These are phyloP conservation scores for Sarocladium brachiariae DNA, from an alignment of 2,329 filamentous ascomycete genomes.

Conservation along the genomic window DNA sequence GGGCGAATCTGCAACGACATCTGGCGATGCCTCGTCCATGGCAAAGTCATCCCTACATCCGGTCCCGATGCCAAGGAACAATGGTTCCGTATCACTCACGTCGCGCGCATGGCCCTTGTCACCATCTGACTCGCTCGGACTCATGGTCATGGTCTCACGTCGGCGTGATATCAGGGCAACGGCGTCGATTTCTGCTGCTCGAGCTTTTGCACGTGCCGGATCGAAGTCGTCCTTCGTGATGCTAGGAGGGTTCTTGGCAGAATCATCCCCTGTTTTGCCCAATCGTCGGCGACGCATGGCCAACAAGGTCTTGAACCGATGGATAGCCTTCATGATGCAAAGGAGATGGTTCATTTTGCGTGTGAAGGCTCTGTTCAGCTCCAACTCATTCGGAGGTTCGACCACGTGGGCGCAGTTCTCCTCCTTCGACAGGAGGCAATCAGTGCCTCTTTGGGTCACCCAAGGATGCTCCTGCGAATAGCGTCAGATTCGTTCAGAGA, in stretches of 20 bases:
- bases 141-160: constrained; percentile 30
- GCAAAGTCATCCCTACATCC: constrained; percentile 45
- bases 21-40: constrained; percentile 29
- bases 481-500: neutral
- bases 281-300: constrained; percentile 16
- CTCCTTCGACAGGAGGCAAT: constrained; percentile 70
- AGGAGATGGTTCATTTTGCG: constrained; percentile 81
- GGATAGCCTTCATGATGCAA: constrained; percentile 85
- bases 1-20: constrained; percentile 74
- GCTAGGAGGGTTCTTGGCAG: constrained; percentile 11
- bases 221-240: constrained; percentile 4
- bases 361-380: constrained; percentile 87
- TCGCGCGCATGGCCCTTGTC: constrained; percentile 44
- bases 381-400: constrained; percentile 79
- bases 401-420: constrained; percentile 81
- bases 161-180: constrained; percentile 38
- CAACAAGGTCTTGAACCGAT: constrained; percentile 78
- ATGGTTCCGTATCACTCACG: constrained; percentile 45
- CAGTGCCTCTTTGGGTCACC: constrained; percentile 76
- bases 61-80: constrained; percentile 72
- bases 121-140: constrained; percentile 35
- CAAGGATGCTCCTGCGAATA: constrained; percentile 78
- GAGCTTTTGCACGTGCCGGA: constrained; percentile 21
- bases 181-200: constrained; percentile 40
- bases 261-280: constrained; percentile 4